A percentile compares a stretch with the other conserved stretches of the same genome.
These are phyloP conservation scores for Saccharum hybrid DNA, from an alignment of 202 grass and related monocot species.

Conservation along the genomic window DNA sequence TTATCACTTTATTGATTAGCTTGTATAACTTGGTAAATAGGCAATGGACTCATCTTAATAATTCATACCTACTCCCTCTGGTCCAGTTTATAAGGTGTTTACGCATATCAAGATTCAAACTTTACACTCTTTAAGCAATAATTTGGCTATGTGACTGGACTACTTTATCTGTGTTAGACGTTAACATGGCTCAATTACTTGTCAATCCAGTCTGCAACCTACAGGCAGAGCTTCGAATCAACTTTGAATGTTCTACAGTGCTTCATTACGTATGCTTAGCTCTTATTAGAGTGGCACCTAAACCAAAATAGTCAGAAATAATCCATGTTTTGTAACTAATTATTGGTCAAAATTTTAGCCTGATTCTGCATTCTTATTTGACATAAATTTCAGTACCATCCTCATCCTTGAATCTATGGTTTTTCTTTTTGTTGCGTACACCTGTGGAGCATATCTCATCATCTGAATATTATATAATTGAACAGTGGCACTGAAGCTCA, in stretches of 20 bases:
- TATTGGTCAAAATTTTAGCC: not conserved
- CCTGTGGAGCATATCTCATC: not conserved
- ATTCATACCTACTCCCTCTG: not conserved
- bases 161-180: not conserved
- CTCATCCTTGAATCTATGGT: not conserved
- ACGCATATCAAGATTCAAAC: not conserved
- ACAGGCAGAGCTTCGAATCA: conserved; percentile 2
- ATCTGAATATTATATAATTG: not conserved
- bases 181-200: conserved; percentile 11
- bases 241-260: not conserved
- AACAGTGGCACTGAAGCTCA: not conserved
- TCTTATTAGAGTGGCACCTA: not conserved
- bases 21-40: not conserved
- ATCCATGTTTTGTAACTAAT: not conserved
- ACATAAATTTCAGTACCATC: conserved; percentile 21
- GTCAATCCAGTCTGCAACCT: not conserved
- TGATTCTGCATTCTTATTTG: not conserved
- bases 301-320: conserved; percentile 2
- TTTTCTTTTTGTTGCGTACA: conserved; percentile 16
- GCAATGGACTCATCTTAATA: not conserved
- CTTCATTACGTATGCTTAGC: not conserved
- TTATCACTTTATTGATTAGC: not conserved
- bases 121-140: not conserved
- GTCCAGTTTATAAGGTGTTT: not conserved
- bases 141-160: not conserved